A percentile compares a stretch with the other conserved stretches of the same genome.
These are phyloP conservation scores for Geranomyces variabilis DNA, from an alignment of 192 early-diverging fungal species.

Conservation along the genomic window DNA sequence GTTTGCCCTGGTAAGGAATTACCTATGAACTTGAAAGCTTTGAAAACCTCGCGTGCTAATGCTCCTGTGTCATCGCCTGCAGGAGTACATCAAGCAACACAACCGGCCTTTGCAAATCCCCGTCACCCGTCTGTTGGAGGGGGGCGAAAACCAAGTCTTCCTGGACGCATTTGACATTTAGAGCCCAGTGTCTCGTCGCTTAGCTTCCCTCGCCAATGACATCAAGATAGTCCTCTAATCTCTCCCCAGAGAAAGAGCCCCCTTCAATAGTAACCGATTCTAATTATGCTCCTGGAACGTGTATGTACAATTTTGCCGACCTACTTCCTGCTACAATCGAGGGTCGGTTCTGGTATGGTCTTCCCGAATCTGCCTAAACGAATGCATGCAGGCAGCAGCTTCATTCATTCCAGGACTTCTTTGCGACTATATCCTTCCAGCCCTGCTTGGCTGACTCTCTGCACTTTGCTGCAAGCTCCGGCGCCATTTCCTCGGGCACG, in stretches of 20 bases:
- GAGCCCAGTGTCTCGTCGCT: too few species aligned
- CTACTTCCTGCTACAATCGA: too few species aligned
- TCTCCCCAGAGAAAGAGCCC: too few species aligned
- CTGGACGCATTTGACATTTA: constrained; percentile 14
- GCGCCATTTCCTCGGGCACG: constrained; percentile 31
- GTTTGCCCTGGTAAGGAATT: constrained; percentile 55
- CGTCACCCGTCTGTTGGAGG: constrained; percentile 70
- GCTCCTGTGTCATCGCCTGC: constrained; percentile 1
- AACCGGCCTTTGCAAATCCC: constrained; percentile 56
- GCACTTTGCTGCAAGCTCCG: constrained; percentile 11
- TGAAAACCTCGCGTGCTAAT: background rate
- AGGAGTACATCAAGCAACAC: constrained; percentile 62
- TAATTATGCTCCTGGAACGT: too few species aligned
- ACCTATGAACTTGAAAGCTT: background rate
- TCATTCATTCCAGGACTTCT: constrained; percentile 7
- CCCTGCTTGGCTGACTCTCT: background rate
- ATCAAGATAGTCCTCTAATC: too few species aligned
- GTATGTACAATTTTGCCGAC: too few species aligned
- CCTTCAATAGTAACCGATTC: too few species aligned
- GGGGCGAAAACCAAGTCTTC: constrained; percentile 60
- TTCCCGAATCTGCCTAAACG: too few species aligned
- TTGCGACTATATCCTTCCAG: constrained; percentile 4
- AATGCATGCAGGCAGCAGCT: too few species aligned
- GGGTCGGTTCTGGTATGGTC: too few species aligned
- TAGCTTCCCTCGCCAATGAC: too few species aligned